Evolutionary conservation across 164 flowering plant genomes (phyloP).

Genomic region (Magnolia officinalis): DNA sequence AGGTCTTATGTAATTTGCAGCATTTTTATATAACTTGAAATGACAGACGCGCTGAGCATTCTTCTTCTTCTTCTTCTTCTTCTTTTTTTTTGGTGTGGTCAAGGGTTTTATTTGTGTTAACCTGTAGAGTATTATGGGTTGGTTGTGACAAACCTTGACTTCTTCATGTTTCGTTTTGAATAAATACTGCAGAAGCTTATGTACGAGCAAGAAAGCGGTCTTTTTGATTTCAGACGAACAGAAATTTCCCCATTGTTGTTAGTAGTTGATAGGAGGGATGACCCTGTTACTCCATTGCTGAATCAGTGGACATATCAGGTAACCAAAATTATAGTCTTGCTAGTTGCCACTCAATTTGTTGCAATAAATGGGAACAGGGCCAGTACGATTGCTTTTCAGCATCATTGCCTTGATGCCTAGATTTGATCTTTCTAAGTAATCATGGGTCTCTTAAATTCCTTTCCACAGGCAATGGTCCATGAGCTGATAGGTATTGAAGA

Average conservation of each 20-base stretch:
- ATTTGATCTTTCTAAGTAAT: neutral
- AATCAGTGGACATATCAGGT: conserved; percentile 99
- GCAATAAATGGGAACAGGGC: neutral
- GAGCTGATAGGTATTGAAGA: conserved; percentile 89
- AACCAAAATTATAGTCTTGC: conserved; percentile 5
- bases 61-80: too few relatives aligned
- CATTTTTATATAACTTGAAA: neutral
- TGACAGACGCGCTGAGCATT: neutral
- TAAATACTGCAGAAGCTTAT: conserved; percentile 65
- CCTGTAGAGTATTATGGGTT: neutral
- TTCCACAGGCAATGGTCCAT: conserved; percentile 91
- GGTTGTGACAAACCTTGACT: neutral
- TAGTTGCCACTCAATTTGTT: conserved; percentile 2
- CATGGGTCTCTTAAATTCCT: neutral
- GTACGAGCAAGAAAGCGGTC: conserved; percentile 96
- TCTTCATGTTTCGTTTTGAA: neutral
- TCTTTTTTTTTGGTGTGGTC: neutral
- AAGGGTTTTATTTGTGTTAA: neutral
- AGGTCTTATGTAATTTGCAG: neutral
- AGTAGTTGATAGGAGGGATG: conserved; percentile 86
- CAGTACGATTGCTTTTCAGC: neutral
- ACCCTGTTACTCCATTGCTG: conserved; percentile 89
- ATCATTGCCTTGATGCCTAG: neutral
- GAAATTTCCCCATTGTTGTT: conserved; percentile 86
- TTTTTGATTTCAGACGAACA: conserved; percentile 90